Conservation (phyloP, 768 basidiomycete species). For the Suillus alpinus region DNA sequence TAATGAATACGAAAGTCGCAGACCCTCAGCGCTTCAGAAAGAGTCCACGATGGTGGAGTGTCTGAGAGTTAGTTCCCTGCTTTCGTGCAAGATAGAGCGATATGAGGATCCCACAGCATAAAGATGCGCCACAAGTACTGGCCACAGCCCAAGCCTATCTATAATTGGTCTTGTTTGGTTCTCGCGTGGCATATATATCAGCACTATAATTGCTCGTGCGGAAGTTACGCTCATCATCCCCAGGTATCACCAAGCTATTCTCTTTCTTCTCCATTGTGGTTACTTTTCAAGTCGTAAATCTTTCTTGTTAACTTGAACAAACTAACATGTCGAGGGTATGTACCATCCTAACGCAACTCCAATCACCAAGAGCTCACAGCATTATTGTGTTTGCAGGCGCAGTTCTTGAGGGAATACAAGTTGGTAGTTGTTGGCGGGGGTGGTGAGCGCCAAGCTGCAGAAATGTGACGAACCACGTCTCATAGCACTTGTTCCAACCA, state of each 20-base stretch:
- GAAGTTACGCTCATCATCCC: slow-evolving; percentile 4
- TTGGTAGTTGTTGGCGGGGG: slow-evolving; percentile 98
- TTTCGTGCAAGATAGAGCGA: not conserved
- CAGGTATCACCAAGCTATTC: not conserved
- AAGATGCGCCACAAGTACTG: too few species aligned
- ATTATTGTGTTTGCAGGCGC: slow-evolving; percentile 47
- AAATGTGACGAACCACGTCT: not conserved
- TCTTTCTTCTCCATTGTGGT: not conserved
- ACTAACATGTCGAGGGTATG: slow-evolving; percentile 30
- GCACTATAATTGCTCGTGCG: slow-evolving; percentile 8
- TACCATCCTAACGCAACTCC: too few species aligned
- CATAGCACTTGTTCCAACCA: slow-evolving; percentile 11
- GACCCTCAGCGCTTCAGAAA: not conserved
- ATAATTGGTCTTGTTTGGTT: slow-evolving; percentile 27
- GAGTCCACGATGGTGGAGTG: not conserved
- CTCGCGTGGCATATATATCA: slow-evolving; percentile 5
- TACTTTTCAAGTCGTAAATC: not conserved
- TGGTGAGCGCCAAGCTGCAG: slow-evolving; percentile 51
- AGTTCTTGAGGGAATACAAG: slow-evolving; percentile 96
- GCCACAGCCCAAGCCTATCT: not conserved
- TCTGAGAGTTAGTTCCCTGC: not conserved
- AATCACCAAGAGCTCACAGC: not conserved
- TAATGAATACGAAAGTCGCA: not conserved
- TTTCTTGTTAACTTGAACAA: slow-evolving; percentile 9
- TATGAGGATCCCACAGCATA: too few species aligned